phyloP scores from a whole-genome alignment of 495 filamentous ascomycete genomes.

The Lasiosphaeriaceae sp. region DNA sequence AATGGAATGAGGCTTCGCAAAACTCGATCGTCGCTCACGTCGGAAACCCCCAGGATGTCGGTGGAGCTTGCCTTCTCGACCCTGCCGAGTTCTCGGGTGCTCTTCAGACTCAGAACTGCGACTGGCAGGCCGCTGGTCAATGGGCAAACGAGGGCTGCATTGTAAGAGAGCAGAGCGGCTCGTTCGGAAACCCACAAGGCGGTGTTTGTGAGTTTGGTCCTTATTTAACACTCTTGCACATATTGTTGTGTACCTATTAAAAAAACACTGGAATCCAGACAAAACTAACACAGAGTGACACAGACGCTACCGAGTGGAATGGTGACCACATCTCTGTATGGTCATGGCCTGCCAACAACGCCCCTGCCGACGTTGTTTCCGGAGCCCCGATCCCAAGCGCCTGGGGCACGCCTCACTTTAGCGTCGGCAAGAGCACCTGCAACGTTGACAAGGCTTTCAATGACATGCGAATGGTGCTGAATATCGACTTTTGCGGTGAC shows the following conservation, averaged over 20 bases:
- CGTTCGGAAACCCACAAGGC: too few relatives aligned
- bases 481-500: conserved; percentile 48
- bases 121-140: too few relatives aligned
- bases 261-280: too few relatives aligned
- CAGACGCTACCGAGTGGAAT: conserved; percentile 68
- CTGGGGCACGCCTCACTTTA: conserved; percentile 66
- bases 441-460: conserved; percentile 41
- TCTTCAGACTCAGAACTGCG: too few relatives aligned
- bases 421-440: conserved; percentile 38
- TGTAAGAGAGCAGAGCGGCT: too few relatives aligned
- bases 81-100: too few relatives aligned
- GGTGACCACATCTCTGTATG: conserved; percentile 63
- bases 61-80: conserved; percentile 49
- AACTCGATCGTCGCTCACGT: conserved; percentile 77
- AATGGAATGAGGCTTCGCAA: conserved; percentile 58
- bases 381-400: conserved; percentile 56
- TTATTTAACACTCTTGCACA: too few relatives aligned
- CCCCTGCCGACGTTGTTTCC: conserved; percentile 41
- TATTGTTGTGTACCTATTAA: too few relatives aligned
- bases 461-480: conserved; percentile 44
- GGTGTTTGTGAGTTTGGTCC: too few relatives aligned
- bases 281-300: not conserved
- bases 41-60: conserved; percentile 51
- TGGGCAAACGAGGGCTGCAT: too few relatives aligned
- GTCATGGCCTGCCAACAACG: conserved; percentile 58